Evolutionary conservation across 1,284 basidiomycete species (phyloP).

Genomic region (Agaricales sp.): DNA sequence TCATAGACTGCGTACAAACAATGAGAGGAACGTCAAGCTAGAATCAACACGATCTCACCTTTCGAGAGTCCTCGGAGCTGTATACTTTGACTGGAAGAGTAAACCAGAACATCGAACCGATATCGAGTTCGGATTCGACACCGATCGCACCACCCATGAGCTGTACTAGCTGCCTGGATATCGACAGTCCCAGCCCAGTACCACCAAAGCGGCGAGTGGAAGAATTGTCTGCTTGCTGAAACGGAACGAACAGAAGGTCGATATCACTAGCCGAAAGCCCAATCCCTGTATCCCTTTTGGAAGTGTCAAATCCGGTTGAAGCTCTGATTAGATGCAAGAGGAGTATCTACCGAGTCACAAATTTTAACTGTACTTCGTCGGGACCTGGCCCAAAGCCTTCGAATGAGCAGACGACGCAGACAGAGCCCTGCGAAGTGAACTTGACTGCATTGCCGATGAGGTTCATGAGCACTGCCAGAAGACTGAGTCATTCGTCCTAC

Average conservation of each 20-base stretch:
- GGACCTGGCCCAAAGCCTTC: conserved; percentile 24
- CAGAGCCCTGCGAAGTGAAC: conserved; percentile 52
- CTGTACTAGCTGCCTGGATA: conserved; percentile 60
- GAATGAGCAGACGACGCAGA: conserved; percentile 47
- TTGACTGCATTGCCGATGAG: conserved; percentile 68
- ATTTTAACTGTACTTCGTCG: conserved; percentile 47
- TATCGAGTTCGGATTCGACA: conserved; percentile 49
- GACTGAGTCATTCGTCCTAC: conserved; percentile 4
- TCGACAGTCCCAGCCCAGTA: conserved; percentile 61
- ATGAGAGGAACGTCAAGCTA: background rate
- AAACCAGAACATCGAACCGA: conserved; percentile 63
- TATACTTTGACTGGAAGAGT: conserved; percentile 53
- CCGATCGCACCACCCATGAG: conserved; percentile 66
- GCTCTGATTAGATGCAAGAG: conserved; percentile 1
- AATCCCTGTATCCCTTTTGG: conserved; percentile 52
- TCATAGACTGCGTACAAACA: background rate
- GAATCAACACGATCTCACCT: conserved; percentile 8
- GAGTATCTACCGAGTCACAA: conserved; percentile 46
- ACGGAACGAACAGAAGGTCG: conserved; percentile 57
- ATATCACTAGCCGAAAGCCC: conserved; percentile 54
- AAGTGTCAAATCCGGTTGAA: background rate
- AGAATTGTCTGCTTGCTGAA: conserved; percentile 68
- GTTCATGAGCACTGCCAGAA: conserved; percentile 52
- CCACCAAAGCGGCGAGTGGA: conserved; percentile 64
- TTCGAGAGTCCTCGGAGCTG: conserved; percentile 40